Conservation (phyloP, 225 moss, liverwort and hornwort species). For the Pleurozium schreberi region DNA sequence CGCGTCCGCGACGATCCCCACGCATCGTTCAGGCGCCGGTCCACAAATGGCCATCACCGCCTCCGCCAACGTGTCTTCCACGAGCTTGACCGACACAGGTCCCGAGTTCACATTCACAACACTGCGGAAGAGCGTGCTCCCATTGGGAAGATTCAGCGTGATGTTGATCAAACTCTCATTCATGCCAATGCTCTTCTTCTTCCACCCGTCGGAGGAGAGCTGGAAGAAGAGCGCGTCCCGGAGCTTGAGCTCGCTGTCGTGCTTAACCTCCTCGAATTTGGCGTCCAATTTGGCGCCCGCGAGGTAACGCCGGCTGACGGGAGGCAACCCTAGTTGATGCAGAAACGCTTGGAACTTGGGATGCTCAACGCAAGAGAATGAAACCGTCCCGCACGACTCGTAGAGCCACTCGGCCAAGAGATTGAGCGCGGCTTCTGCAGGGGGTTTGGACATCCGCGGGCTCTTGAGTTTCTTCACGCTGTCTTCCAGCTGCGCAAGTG, state of each 20-base stretch:
- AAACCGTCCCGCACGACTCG: constrained; percentile 75
- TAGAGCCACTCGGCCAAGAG: constrained; percentile 81
- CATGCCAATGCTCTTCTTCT: constrained; percentile 58
- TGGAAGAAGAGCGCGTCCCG: constrained; percentile 86
- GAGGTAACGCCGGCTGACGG: constrained; percentile 61
- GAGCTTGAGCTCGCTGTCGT: constrained; percentile 71
- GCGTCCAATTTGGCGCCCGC: constrained; percentile 69
- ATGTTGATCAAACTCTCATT: constrained; percentile 72
- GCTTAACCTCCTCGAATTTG: constrained; percentile 87
- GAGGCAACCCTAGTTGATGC: constrained; percentile 68
- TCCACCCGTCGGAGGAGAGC: constrained; percentile 82
- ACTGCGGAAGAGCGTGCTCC: constrained; percentile 69
- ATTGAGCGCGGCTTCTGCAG: constrained; percentile 67
- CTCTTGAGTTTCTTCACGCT: constrained; percentile 88
- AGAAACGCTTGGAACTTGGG: constrained; percentile 88
- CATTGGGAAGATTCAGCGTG: constrained; percentile 83
- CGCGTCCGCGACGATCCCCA: constrained; percentile 82
- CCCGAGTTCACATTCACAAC: constrained; percentile 74
- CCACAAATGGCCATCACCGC: constrained; percentile 70
- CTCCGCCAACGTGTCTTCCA: constrained; percentile 75
- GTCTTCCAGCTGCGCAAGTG: constrained; percentile 64
- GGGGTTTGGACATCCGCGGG: constrained; percentile 32
- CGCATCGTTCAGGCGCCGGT: constrained; percentile 63
- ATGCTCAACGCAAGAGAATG: constrained; percentile 87
- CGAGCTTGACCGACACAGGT: constrained; percentile 66